Evolutionary conservation across 768 basidiomycete genomes (phyloP).

Genomic region (Grammothele lineata): DNA sequence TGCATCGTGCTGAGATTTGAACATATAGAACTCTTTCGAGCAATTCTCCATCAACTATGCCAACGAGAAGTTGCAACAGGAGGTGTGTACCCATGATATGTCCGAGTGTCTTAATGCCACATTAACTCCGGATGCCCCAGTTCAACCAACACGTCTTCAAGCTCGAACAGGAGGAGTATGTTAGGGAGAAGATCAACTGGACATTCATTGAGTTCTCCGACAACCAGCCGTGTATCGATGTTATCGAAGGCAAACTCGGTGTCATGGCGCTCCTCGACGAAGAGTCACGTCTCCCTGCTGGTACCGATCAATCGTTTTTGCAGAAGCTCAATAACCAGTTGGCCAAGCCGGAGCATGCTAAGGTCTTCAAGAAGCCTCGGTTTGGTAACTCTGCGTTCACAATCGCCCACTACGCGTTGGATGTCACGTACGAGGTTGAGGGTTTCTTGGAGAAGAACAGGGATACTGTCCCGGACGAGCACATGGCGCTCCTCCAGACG

Average conservation of each 20-base stretch:
- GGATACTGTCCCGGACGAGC: conserved; percentile 98
- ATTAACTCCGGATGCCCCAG: conserved; percentile 32
- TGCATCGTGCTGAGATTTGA: no score
- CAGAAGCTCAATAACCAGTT: conserved; percentile 90
- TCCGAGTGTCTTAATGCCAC: no score
- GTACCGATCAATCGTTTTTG: conserved; percentile 88
- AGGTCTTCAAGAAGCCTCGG: conserved; percentile 96
- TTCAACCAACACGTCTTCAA: conserved; percentile 99
- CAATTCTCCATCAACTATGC: conserved; percentile 99
- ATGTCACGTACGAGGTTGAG: conserved; percentile 97
- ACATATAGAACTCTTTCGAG: conserved; percentile 83
- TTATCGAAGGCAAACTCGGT: conserved; percentile 96
- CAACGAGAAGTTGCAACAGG: conserved; percentile 96
- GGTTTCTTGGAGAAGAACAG: conserved; percentile 99
- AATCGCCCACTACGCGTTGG: conserved; percentile 95
- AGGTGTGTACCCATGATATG: conserved; percentile 46
- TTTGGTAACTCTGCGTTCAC: conserved; percentile 98
- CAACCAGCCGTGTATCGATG: conserved; percentile 98
- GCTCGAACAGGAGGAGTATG: conserved; percentile 98
- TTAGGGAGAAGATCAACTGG: conserved; percentile 99
- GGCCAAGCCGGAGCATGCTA: conserved; percentile 77
- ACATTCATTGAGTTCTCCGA: conserved; percentile 99
- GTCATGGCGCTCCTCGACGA: conserved; percentile 94
- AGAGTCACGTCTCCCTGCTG: conserved; percentile 93
- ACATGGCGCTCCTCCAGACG: conserved; percentile 79